Evolutionary conservation across 2,329 filamentous ascomycete species (phyloP).

Genomic region (Xenoacremonium recifei): DNA sequence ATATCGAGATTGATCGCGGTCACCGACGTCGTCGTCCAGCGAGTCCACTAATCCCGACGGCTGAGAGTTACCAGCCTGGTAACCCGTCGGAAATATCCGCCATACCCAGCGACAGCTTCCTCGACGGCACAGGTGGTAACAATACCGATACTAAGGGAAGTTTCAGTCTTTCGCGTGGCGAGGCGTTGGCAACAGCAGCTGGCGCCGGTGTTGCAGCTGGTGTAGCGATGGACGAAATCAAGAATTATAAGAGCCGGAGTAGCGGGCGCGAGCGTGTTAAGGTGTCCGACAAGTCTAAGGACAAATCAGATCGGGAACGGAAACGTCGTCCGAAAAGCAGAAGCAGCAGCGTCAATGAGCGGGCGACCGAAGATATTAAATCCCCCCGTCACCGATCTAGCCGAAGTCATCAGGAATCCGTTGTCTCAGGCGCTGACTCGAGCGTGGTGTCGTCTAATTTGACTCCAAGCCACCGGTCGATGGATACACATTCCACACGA

Average conservation of each 20-base stretch:
- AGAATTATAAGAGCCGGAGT: slow-evolving; percentile 44
- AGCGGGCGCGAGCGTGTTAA: slow-evolving; percentile 42
- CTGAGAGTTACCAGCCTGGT: slow-evolving; percentile 60
- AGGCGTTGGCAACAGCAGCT: slow-evolving; percentile 38
- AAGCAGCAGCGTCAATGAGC: slow-evolving; percentile 48
- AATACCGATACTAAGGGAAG: slow-evolving; percentile 39
- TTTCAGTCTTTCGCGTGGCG: slow-evolving; percentile 41
- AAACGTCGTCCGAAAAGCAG: slow-evolving; percentile 48
- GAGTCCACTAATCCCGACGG: slow-evolving; percentile 64
- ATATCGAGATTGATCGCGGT: slow-evolving; percentile 79
- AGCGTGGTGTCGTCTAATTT: slow-evolving; percentile 54
- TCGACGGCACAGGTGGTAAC: slow-evolving; percentile 55
- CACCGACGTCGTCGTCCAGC: slow-evolving; percentile 59
- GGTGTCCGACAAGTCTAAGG: slow-evolving; percentile 40
- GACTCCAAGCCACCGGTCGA: slow-evolving; percentile 53
- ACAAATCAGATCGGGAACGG: slow-evolving; percentile 50
- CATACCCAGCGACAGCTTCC: slow-evolving; percentile 61
- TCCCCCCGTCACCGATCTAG: slow-evolving; percentile 51
- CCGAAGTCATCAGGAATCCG: slow-evolving; percentile 51
- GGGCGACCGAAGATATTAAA: slow-evolving; percentile 44
- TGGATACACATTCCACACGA: slow-evolving; percentile 53
- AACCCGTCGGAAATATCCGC: slow-evolving; percentile 84
- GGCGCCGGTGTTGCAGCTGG: slow-evolving; percentile 33
- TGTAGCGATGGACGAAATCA: slow-evolving; percentile 41
- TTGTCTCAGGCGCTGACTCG: slow-evolving; percentile 53